These are phyloP conservation scores for Pseudogymnoascus sp. DNA, from an alignment of 2,329 filamentous ascomycete species.

Conservation along the genomic window DNA sequence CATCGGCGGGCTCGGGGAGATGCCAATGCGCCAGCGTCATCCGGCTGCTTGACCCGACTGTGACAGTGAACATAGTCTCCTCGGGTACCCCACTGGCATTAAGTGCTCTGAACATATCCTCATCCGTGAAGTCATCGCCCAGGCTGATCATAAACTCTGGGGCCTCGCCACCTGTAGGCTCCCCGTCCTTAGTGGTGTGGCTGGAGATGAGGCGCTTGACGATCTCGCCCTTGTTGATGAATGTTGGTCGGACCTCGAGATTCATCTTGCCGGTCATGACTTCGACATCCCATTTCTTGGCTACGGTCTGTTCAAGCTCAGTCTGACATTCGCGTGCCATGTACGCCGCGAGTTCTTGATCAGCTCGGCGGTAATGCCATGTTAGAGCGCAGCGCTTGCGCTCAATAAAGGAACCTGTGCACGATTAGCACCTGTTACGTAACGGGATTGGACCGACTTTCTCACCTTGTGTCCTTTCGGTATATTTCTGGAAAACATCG, in stretches of 20 bases:
- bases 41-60: slow-evolving; percentile 86
- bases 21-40: slow-evolving; percentile 88
- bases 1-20: slow-evolving; percentile 79
- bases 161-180: slow-evolving; percentile 43
- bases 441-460: neutral
- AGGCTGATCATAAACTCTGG: slow-evolving; percentile 85
- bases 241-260: slow-evolving; percentile 89
- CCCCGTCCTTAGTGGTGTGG: slow-evolving; percentile 44
- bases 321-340: slow-evolving; percentile 77
- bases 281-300: slow-evolving; percentile 79
- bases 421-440: slow-evolving; percentile 19
- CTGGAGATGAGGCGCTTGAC: slow-evolving; percentile 73
- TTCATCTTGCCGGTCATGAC: slow-evolving; percentile 98
- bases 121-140: slow-evolving; percentile 95
- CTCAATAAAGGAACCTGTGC: slow-evolving; percentile 78
- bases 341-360: slow-evolving; percentile 76
- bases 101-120: slow-evolving; percentile 90
- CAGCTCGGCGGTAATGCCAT: slow-evolving; percentile 92
- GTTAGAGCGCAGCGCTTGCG: slow-evolving; percentile 89
- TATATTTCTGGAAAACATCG: slow-evolving; percentile 80
- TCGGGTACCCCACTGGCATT: slow-evolving; percentile 50
- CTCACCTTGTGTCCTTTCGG: slow-evolving; percentile 75
- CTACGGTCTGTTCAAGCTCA: slow-evolving; percentile 71
- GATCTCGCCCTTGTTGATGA: slow-evolving; percentile 98
- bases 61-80: slow-evolving; percentile 80